These are phyloP conservation scores for Orbilia brochopaga DNA, from an alignment of 2,329 filamentous ascomycete genomes.

Conservation along the genomic window DNA sequence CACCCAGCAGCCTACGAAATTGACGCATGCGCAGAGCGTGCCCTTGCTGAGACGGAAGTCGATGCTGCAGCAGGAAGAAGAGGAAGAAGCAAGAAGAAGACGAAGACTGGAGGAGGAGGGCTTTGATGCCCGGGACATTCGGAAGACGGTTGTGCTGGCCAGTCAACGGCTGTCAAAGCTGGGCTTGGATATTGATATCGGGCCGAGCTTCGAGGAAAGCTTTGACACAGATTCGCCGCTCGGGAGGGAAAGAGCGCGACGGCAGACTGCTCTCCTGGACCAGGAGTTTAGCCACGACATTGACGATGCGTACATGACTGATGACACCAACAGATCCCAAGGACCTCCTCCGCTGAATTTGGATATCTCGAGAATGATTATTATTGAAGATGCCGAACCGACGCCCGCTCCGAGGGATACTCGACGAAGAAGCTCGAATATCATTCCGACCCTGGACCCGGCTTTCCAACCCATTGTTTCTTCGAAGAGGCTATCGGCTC, in stretches of 20 bases:
- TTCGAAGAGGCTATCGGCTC: constrained; percentile 43
- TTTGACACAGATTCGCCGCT: constrained; percentile 36
- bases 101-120: constrained; percentile 17
- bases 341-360: constrained; percentile 38
- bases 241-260: constrained; percentile 18
- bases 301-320: constrained; percentile 43
- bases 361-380: constrained; percentile 32
- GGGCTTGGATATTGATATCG: constrained; percentile 45
- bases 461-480: constrained; percentile 42
- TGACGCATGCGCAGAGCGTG: constrained; percentile 46
- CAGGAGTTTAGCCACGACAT: constrained; percentile 36
- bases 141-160: constrained; percentile 44
- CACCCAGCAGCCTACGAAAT: constrained; percentile 41
- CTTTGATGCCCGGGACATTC: constrained; percentile 29
- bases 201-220: constrained; percentile 48
- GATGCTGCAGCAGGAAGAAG: constrained; percentile 58
- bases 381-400: constrained; percentile 40
- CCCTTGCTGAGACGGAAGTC: constrained; percentile 56
- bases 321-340: constrained; percentile 40
- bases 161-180: constrained; percentile 42
- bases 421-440: constrained; percentile 43
- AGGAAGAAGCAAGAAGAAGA: constrained; percentile 51
- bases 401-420: constrained; percentile 39
- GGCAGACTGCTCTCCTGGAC: constrained; percentile 39
- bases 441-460: constrained; percentile 38